phyloP scores from a whole-genome alignment of 306 rosid species.

The Leucaena leucocephala region DNA sequence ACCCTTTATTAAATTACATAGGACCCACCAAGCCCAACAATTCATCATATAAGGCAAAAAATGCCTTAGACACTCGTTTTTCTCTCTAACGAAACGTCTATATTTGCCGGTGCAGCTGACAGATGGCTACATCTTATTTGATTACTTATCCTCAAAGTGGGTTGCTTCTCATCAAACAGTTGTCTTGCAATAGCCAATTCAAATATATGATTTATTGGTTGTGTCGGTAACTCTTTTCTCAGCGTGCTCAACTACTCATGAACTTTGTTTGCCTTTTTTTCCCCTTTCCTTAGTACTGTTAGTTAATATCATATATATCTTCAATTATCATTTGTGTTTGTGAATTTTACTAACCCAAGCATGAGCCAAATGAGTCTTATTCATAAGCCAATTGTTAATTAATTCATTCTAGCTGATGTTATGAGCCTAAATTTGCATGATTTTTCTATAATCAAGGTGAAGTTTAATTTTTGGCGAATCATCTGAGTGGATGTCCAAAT shows the following conservation, averaged over 20 bases:
- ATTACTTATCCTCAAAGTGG: not conserved
- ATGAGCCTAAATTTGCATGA: not conserved
- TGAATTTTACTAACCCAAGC: not conserved
- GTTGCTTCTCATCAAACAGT: not conserved
- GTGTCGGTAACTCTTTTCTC: not conserved
- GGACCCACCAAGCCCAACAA: not conserved
- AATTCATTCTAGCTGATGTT: not conserved
- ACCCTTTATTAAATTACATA: not conserved
- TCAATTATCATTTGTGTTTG: not conserved
- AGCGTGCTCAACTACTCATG: not conserved
- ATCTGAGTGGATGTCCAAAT: not conserved
- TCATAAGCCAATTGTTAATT: not conserved
- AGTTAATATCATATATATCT: not conserved
- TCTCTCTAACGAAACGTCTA: not conserved
- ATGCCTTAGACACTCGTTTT: not conserved
- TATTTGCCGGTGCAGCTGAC: not conserved
- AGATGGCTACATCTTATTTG: not conserved
- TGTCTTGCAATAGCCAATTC: conserved; percentile 1
- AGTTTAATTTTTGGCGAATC: not conserved
- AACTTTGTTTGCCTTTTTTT: not conserved
- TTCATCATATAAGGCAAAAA: not conserved
- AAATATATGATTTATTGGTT: not conserved
- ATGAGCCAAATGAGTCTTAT: not conserved
- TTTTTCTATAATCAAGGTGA: not conserved
- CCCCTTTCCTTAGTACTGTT: not conserved